A percentile compares a stretch with the other conserved stretches of the same genome.
These are phyloP conservation scores for Actinomortierella wolfii DNA, from an alignment of 371 early-diverging fungal species.

Conservation along the genomic window DNA sequence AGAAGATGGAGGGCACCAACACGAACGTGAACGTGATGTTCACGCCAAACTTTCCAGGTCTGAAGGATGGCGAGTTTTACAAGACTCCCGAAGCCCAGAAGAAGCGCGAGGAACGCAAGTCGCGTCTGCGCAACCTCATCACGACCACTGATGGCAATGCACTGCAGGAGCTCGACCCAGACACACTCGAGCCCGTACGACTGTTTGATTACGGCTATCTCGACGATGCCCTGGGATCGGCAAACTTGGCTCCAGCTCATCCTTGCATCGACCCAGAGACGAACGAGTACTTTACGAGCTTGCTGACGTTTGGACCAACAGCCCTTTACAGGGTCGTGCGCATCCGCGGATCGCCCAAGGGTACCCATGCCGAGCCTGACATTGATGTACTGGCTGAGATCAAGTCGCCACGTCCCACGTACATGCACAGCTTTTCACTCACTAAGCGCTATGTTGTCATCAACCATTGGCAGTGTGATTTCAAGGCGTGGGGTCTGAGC, in stretches of 20 bases:
- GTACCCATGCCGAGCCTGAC: constrained; percentile 35
- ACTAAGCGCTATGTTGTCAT: constrained; percentile 63
- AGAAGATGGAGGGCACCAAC: constrained; percentile 17
- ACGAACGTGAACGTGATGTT: constrained; percentile 57
- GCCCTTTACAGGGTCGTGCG: constrained; percentile 41
- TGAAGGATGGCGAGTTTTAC: constrained; percentile 10
- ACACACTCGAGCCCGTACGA: constrained; percentile 60
- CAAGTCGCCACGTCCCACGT: constrained; percentile 50
- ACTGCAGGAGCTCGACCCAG: constrained; percentile 62
- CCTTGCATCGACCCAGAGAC: constrained; percentile 59
- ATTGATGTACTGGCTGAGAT: constrained; percentile 52
- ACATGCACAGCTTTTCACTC: constrained; percentile 64
- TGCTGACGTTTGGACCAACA: constrained; percentile 43
- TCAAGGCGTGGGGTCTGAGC: constrained; percentile 49
- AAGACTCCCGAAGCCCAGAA: background rate
- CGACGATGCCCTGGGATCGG: constrained; percentile 48
- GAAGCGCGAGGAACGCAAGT: background rate
- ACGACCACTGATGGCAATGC: constrained; percentile 63
- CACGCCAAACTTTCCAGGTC: constrained; percentile 58
- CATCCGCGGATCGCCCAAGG: constrained; percentile 23
- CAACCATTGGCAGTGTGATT: constrained; percentile 53
- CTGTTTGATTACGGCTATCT: constrained; percentile 54
- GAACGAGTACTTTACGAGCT: constrained; percentile 54
- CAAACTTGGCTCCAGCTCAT: constrained; percentile 59
- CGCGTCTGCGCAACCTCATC: constrained; percentile 48